Evolutionary conservation across 108 stramenopile genomes (phyloP).

Genomic region (Thalassiosira profunda): DNA sequence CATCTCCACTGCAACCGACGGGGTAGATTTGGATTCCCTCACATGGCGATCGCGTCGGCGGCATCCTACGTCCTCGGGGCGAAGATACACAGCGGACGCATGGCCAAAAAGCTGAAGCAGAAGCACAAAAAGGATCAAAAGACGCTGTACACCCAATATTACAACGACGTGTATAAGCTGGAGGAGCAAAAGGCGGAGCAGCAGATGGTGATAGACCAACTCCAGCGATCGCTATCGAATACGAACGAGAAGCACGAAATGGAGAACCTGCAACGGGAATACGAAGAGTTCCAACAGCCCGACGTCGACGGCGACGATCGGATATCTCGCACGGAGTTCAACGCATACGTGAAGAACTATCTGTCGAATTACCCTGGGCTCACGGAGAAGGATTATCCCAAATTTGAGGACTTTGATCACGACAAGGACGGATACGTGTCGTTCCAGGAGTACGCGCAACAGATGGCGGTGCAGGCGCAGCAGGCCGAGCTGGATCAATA

Average conservation of each 20-base stretch:
- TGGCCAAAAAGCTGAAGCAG: slow-evolving; percentile 69
- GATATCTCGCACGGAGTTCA: slow-evolving; percentile 94
- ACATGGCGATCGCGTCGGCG: slow-evolving; percentile 55
- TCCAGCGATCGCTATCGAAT: slow-evolving; percentile 54
- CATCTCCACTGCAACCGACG: not conserved
- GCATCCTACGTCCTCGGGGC: slow-evolving; percentile 73
- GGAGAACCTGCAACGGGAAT: slow-evolving; percentile 93
- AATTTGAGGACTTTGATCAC: slow-evolving; percentile 97
- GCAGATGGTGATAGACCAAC: slow-evolving; percentile 56
- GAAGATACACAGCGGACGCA: slow-evolving; percentile 71
- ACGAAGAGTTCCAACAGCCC: slow-evolving; percentile 98
- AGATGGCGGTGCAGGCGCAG: slow-evolving; percentile 88
- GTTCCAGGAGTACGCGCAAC: slow-evolving; percentile 93
- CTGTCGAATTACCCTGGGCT: slow-evolving; percentile 93
- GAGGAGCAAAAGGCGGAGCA: slow-evolving; percentile 78
- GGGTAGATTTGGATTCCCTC: slow-evolving; percentile 53
- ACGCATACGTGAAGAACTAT: slow-evolving; percentile 95
- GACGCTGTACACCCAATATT: slow-evolving; percentile 89
- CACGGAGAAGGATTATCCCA: slow-evolving; percentile 93
- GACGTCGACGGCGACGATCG: slow-evolving; percentile 96
- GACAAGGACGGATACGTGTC: slow-evolving; percentile 93
- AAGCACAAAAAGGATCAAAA: slow-evolving; percentile 89
- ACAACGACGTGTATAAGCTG: slow-evolving; percentile 94
- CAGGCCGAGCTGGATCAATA: slow-evolving; percentile 78
- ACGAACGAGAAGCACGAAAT: slow-evolving; percentile 78